Percentiles rank a stretch among this genome's conserved stretches.
Evolutionary conservation across 2,329 filamentous ascomycete species (phyloP).

Genomic region (Lasiodiplodia hormozganensis): DNA sequence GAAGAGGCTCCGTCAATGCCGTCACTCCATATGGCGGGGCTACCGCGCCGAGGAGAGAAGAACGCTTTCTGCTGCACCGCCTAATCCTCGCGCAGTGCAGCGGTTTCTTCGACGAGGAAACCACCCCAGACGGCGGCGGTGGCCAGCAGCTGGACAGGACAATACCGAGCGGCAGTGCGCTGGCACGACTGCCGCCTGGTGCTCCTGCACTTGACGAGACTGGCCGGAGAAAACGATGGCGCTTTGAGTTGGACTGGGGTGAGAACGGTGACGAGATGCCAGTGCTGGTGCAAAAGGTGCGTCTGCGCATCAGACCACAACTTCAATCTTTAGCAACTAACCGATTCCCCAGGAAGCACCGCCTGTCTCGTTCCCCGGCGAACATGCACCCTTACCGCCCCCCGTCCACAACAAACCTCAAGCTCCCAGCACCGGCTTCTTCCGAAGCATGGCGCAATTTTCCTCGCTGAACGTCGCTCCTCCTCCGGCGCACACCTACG

Average conservation of each 20-base stretch:
- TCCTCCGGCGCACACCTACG: constrained; percentile 56
- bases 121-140: constrained; percentile 77
- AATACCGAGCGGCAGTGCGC: constrained; percentile 39
- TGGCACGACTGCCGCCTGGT: constrained; percentile 50
- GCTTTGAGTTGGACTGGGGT: constrained; percentile 85
- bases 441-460: constrained; percentile 86
- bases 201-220: constrained; percentile 37
- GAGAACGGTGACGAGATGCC: constrained; percentile 76
- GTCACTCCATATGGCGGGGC: constrained; percentile 16
- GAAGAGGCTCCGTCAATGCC: constrained; percentile 29
- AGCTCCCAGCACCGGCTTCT: constrained; percentile 73
- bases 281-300: constrained; percentile 83
- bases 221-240: constrained; percentile 69
- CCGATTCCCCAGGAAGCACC: constrained; percentile 34
- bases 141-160: constrained; percentile 41
- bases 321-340: constrained; percentile 32
- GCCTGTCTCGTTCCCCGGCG: constrained; percentile 34
- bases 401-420: constrained; percentile 68
- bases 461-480: constrained; percentile 58
- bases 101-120: constrained; percentile 90
- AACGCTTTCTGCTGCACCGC: constrained; percentile 84
- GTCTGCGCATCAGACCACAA: constrained; percentile 12
- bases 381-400: constrained; percentile 53
- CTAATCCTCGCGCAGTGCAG: constrained; percentile 89
- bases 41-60: constrained; percentile 70